These are phyloP conservation scores for Ophiostoma montium DNA, from an alignment of 2,329 filamentous ascomycete genomes.

Conservation along the genomic window DNA sequence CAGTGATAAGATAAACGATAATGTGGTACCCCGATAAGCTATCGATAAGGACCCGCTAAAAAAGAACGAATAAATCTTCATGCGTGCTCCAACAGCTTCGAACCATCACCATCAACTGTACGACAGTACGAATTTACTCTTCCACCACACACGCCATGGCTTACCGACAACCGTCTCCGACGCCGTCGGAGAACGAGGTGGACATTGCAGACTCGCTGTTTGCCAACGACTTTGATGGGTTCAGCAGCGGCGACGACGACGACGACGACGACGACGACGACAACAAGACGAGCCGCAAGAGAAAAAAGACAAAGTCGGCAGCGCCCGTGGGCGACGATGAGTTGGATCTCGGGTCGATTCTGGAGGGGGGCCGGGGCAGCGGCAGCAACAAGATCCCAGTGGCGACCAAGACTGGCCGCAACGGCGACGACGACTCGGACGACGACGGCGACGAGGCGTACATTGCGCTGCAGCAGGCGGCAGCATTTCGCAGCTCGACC, in stretches of 20 bases:
- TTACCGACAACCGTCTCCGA: constrained; percentile 62
- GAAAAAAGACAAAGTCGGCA: constrained; percentile 14
- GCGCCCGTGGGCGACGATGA: constrained; percentile 27
- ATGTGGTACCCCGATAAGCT: too few species aligned
- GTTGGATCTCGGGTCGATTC: constrained; percentile 45
- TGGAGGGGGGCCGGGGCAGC: constrained; percentile 36
- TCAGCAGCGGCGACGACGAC: constrained; percentile 31
- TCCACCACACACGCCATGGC: constrained; percentile 40
- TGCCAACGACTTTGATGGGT: constrained; percentile 27
- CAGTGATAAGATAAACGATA: not conserved
- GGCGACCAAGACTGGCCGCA: constrained; percentile 28
- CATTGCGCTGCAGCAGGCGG: constrained; percentile 76
- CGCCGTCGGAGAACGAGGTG: constrained; percentile 76
- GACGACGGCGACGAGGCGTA: constrained; percentile 72
- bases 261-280: constrained; percentile 26
- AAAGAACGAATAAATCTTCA: not conserved
- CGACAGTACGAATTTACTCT: too few species aligned
- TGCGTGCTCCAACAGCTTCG: not conserved
- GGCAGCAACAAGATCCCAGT: not conserved
- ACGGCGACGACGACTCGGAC: constrained; percentile 35
- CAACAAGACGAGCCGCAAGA: constrained; percentile 21
- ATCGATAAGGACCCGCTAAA: constrained; percentile 2
- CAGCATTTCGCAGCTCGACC: constrained; percentile 71
- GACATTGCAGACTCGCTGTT: constrained; percentile 77
- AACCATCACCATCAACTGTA: too few species aligned